Base-by-base conservation (phyloP, 345 rosid genomes). In the Murraya paniculata region DNA sequence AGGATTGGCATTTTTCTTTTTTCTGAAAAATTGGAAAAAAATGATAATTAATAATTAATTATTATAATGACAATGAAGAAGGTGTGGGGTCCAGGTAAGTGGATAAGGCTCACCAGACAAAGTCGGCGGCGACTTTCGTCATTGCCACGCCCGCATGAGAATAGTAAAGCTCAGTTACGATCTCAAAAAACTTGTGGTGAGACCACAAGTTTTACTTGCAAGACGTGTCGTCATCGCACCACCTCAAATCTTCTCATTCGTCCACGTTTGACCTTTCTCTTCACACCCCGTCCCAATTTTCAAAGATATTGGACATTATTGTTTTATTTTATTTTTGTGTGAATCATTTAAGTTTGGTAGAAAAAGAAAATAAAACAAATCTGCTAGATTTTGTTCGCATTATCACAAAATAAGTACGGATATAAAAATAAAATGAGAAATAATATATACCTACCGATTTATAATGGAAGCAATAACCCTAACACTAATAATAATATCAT, bases 71-170 rank as follows among this genome's bases (percentile, higher is more conserved):
- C 4, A 41, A 10, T 41, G 48, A 1, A 3, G 48, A 1, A 3
- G 50, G 9, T 4, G 41, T 30, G 61, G 64, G 75, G 27, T 25
- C 75, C 50, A 59, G 9, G 5, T 41, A 19, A 33, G 31, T 21
- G 77, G 77, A 74, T 74, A 74, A 74, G 77, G 10, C 50, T 62
- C 10, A n/a, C 1, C 48, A 10, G 73, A 35, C 38, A 25, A 6
- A 25, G 16, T 18, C 62, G 8, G 27, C 50, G 33, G 60, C 25
- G 50, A 48, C 45, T 39, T 28, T 71, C 41, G 72, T 65, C 18
- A 68, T 1, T 27, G 70, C 66, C 81, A 36, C 72, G 77, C 68
- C 71, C 28, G 28, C 7, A 8, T 1, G 57, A 53, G 22, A 53
- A 16, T 19, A 18, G 50, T 11, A 1, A 33, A 1, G 50, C 3